Percentiles rank a stretch among this genome's conserved stretches.
phyloP scores from a whole-genome alignment of 139 green algal genomes.

The Auxenochlorella pyrenoidosa region DNA sequence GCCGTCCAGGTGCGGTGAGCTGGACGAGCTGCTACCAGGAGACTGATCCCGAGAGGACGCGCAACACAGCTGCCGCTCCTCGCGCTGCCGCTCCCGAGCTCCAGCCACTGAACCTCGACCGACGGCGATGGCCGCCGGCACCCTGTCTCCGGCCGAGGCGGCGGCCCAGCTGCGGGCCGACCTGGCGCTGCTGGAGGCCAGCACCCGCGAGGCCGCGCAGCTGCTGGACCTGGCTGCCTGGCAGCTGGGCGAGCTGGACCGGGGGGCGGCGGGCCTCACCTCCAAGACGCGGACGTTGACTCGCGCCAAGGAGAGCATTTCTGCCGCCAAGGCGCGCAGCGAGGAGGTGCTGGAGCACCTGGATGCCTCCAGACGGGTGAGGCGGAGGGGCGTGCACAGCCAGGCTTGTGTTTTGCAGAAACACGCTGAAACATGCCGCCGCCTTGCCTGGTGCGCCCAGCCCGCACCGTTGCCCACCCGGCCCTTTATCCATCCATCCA shows the following conservation, averaged over 20 bases:
- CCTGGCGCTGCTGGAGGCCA: constrained; percentile 9
- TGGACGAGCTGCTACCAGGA: not conserved
- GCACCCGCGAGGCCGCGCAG: constrained; percentile 2
- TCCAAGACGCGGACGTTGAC: not conserved
- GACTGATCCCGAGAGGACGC: too few species aligned
- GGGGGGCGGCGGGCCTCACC: not conserved
- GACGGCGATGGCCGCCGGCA: not conserved
- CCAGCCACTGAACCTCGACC: too few species aligned
- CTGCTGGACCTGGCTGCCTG: constrained; percentile 12
- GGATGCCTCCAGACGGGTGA: constrained; percentile 48
- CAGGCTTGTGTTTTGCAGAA: not conserved
- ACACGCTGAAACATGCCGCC: too few species aligned
- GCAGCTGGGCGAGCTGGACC: constrained; percentile 20
- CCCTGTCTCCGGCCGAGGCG: not conserved
- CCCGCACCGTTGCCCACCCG: not conserved
- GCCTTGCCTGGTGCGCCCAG: not conserved
- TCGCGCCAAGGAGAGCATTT: constrained; percentile 37
- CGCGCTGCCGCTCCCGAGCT: too few species aligned
- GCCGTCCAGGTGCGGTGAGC: not conserved
- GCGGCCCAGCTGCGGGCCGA: not conserved
- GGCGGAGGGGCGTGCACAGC: not conserved
- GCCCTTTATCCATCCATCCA: too few species aligned
- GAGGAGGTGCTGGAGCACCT: constrained; percentile 54
- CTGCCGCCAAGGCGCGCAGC: constrained; percentile 31
- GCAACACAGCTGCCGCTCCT: not conserved